Percentiles rank a stretch among this genome's conserved stretches.
phyloP scores from a whole-genome alignment of 1,139 yeast genomes.

The Zygoascus meyerae region DNA sequence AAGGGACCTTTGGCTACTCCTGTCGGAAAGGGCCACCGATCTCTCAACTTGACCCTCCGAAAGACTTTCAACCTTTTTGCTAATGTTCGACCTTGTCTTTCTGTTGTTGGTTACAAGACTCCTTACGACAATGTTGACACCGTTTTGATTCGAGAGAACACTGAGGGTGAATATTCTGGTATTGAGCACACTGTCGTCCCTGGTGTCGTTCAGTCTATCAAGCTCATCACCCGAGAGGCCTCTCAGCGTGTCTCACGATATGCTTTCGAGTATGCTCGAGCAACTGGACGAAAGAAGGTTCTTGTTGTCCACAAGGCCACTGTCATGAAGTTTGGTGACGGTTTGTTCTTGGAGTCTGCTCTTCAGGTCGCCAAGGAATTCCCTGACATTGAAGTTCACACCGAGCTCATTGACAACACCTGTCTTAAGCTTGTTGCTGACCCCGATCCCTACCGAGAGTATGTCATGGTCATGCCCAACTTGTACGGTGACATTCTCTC shows the following conservation, averaged over 20 bases:
- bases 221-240: constrained; percentile 92
- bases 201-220: constrained; percentile 97
- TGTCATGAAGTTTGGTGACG: constrained; percentile 96
- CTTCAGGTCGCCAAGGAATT: constrained; percentile 83
- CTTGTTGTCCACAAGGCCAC: constrained; percentile 97
- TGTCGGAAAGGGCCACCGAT: constrained; percentile 97
- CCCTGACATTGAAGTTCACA: constrained; percentile 79
- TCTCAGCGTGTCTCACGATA: constrained; percentile 94
- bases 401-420: constrained; percentile 92
- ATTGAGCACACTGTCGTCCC: constrained; percentile 97
- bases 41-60: constrained; percentile 94
- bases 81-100: constrained; percentile 95
- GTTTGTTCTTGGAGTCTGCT: constrained; percentile 90
- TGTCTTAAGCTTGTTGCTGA: constrained; percentile 84
- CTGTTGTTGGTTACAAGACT: constrained; percentile 88
- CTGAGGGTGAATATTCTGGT: constrained; percentile 99
- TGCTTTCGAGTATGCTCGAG: constrained; percentile 93
- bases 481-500: constrained; percentile 97
- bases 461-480: constrained; percentile 99
- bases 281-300: constrained; percentile 83
- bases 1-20: constrained; percentile 99
- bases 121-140: constrained; percentile 93
- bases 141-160: constrained; percentile 95
- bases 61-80: constrained; percentile 95
- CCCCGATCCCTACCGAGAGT: constrained; percentile 74